Base-by-base conservation (phyloP, 768 basidiomycete species). In the Cystobasidium onofrii region DNA sequence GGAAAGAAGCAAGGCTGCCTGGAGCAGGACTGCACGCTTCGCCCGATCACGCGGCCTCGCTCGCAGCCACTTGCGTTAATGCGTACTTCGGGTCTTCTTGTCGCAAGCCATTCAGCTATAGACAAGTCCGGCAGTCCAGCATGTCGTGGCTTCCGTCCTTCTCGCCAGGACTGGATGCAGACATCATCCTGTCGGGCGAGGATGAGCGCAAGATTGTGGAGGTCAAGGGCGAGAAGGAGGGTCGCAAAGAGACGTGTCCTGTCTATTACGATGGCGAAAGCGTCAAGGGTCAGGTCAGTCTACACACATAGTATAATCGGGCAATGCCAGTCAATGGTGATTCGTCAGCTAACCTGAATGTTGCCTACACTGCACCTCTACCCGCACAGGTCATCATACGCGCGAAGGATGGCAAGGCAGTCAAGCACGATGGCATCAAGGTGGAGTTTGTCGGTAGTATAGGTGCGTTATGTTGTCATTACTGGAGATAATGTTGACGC, bases 391-490 rank as follows among this genome's bases (percentile, higher is more conserved):
- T 91, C 3, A 85, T 88, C 17, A 88, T 97, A 76, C 88, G 92
- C 29, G 88, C 94, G 6, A 87, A 92, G 61, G 96, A 98, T 80
- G 95, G 95, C 25, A 97, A 96, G 87, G 92, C 89, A 81, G 84
- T 95, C 75, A 85, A 88, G 23, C 96, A 98, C 79, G 94, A 98
- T 39, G 95, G 95, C 1, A 93, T 99, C 81, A 93, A 97, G 82
- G 90, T 99, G 54, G 94, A 98, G 82, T 94, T 99, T 79, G 89
- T 93, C 31, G 93, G 96, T 34, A 91, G 89, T 78, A 98, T 97
- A 79, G 95, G 95, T 89, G 76, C 50, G 88, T 77, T n/a, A 20
- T 12, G 9, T 25, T 27, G 43, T 34, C 33, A 74, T 23, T 23
- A n/a, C 10, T 17, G 6, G 39, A 39, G 65, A 23, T 23, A 20